These are phyloP conservation scores for Hortiboletus campestris DNA, from an alignment of 768 basidiomycete species.

Conservation along the genomic window DNA sequence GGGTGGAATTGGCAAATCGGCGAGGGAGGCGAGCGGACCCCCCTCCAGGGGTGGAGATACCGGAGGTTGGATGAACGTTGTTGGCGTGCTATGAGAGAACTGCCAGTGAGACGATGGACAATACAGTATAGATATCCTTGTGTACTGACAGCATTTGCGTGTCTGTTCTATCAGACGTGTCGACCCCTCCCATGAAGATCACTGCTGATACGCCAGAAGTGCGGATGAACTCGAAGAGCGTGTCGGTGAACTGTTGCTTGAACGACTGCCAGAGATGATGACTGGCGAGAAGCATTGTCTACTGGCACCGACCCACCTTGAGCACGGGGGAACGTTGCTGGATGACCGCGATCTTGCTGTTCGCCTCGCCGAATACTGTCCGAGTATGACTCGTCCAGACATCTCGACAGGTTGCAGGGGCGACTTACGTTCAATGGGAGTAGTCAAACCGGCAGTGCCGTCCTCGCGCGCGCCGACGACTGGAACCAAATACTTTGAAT, in stretches of 20 bases:
- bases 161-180: conserved; percentile 70
- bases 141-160: conserved; percentile 69
- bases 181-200: conserved; percentile 73
- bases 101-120: conserved; percentile 3
- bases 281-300: not conserved
- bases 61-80: conserved; percentile 51
- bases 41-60: conserved; percentile 44
- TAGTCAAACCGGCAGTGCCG: conserved; percentile 58
- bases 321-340: conserved; percentile 81
- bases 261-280: conserved; percentile 42
- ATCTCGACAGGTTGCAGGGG: not conserved
- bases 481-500: conserved; percentile 62
- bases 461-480: conserved; percentile 73
- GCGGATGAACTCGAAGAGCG: conserved; percentile 57
- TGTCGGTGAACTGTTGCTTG: conserved; percentile 65
- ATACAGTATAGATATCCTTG: not conserved
- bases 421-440: conserved; percentile 69
- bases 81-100: conserved; percentile 52
- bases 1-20: conserved; percentile 47
- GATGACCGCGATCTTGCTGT: conserved; percentile 52
- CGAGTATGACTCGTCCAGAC: not conserved
- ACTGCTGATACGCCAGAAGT: conserved; percentile 47
- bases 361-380: conserved; percentile 62
- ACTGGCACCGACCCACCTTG: conserved; percentile 47
- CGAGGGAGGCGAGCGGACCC: conserved; percentile 44